A percentile compares a stretch with the other conserved stretches of the same genome.
These are phyloP conservation scores for Aspergillus kassunensis DNA, from an alignment of 495 filamentous ascomycete genomes.

Conservation along the genomic window DNA sequence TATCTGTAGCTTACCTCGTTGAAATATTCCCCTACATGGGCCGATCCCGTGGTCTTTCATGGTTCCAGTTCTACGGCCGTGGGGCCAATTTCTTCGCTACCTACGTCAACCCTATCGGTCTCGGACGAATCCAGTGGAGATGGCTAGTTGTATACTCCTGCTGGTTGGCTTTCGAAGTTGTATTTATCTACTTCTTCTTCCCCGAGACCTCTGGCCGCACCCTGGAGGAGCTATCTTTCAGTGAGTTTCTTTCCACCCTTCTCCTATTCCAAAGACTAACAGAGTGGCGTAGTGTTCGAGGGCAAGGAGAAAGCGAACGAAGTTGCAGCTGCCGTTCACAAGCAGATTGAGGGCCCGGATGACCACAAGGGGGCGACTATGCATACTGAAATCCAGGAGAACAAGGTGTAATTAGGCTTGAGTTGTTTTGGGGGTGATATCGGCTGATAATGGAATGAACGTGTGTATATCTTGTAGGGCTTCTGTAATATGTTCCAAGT, in stretches of 20 bases:
- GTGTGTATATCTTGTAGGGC: no score
- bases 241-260: conserved; percentile 35
- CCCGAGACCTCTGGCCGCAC: conserved; percentile 60
- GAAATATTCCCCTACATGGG: conserved; percentile 62
- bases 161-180: conserved; percentile 55
- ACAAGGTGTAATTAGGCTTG: background rate
- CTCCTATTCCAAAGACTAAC: background rate
- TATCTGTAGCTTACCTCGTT: conserved; percentile 49
- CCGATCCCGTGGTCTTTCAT: conserved; percentile 57
- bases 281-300: conserved; percentile 49
- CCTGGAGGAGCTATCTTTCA: conserved; percentile 61
- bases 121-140: conserved; percentile 56
- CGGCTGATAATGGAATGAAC: no score
- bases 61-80: conserved; percentile 60
- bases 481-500: no score
- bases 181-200: conserved; percentile 61
- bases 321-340: conserved; percentile 45
- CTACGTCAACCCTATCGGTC: conserved; percentile 61
- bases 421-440: no score
- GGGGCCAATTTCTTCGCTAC: conserved; percentile 55
- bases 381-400: conserved; percentile 8
- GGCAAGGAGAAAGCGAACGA: conserved; percentile 44
- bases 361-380: conserved; percentile 9
- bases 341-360: conserved; percentile 23
- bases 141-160: conserved; percentile 61